These are phyloP conservation scores for Phytophthora cryptogea DNA, from an alignment of 352 stramenopile genomes.

Conservation along the genomic window DNA sequence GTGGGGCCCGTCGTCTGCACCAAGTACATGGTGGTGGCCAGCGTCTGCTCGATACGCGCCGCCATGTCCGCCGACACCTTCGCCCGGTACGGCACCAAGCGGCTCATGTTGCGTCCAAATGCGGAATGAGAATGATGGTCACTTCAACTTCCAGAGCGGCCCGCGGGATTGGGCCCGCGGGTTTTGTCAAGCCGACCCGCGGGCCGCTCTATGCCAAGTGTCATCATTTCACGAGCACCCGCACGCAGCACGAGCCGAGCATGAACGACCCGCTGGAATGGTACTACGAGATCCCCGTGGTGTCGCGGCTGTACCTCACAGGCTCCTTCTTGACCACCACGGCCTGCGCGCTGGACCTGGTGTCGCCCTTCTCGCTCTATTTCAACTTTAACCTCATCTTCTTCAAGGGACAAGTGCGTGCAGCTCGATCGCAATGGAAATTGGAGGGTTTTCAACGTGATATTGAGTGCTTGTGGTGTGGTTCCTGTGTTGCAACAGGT, in stretches of 20 bases:
- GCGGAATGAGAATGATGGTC: constrained; percentile 29
- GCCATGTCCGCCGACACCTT: constrained; percentile 57
- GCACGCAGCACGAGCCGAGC: not conserved
- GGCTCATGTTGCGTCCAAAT: constrained; percentile 50
- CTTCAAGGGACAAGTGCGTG: constrained; percentile 93
- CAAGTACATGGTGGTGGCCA: constrained; percentile 76
- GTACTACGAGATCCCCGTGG: constrained; percentile 99
- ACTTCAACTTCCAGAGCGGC: constrained; percentile 31
- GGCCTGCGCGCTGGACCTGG: constrained; percentile 95
- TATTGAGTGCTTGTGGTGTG: not conserved
- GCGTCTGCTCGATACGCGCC: constrained; percentile 67
- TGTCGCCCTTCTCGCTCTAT: constrained; percentile 97
- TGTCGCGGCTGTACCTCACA: constrained; percentile 98
- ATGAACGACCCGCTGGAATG: constrained; percentile 93
- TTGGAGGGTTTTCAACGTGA: not conserved
- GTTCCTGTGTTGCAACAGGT: constrained; percentile 41
- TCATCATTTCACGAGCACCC: constrained; percentile 28
- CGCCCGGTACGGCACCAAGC: constrained; percentile 61
- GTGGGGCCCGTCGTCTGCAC: constrained; percentile 80
- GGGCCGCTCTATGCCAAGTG: constrained; percentile 34
- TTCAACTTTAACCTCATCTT: constrained; percentile 97
- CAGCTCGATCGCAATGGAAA: not conserved
- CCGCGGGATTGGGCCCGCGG: constrained; percentile 9
- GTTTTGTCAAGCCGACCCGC: constrained; percentile 12
- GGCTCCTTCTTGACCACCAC: constrained; percentile 97